Evolutionary conservation across 1,139 yeast species (phyloP), one percentile per base, ranked within the genome.

Genomic region (Debaryomycetaceae sp.): DNA sequence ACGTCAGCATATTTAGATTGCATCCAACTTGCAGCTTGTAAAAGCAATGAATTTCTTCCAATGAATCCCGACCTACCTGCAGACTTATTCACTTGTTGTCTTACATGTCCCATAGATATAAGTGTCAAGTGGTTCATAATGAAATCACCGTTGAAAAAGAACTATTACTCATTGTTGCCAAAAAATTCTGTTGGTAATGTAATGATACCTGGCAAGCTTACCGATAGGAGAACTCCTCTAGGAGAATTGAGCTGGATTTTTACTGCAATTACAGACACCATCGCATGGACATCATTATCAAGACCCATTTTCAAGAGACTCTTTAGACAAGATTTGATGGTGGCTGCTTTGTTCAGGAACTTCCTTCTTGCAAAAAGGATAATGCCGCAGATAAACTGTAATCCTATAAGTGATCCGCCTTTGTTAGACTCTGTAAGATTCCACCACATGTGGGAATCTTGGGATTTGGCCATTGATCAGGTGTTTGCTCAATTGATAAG

Each of bases 231-330:
- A 52, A 95, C 99, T 0, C 98, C 99, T 0, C 68, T 93, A 38
- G 99, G 99, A 24, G 99, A 95, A 62, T 75, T 93, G 47, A 90
- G 90, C 60, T 95, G 99, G 98, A 93, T 93, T 34, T 93, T 93
- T 65, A 95, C 98, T 1, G 98, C 99, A 4, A 90, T 93, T 37
- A 93, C 99, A 3, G 99, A 93, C 64, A 93, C 98, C 0, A 93
- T 93, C 49, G 99, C 99, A 5, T 95, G 99, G 98, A 89, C 97
- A 0, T 80, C 93, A 1, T 68, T 95, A 40, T 90, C 96, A 1
- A 75, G 97, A 48, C 91, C 96, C 1, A 71, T 93, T 37, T 93
- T 95, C 70, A 91, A 91, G 58, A 78, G 93, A 45, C 73, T 95
- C 20, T 93, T 95, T 58, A 78, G 99, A 59, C 99, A 93, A 62